Base-by-base conservation (phyloP, 2,329 filamentous ascomycete species). In the Fonsecaea nubica region DNA sequence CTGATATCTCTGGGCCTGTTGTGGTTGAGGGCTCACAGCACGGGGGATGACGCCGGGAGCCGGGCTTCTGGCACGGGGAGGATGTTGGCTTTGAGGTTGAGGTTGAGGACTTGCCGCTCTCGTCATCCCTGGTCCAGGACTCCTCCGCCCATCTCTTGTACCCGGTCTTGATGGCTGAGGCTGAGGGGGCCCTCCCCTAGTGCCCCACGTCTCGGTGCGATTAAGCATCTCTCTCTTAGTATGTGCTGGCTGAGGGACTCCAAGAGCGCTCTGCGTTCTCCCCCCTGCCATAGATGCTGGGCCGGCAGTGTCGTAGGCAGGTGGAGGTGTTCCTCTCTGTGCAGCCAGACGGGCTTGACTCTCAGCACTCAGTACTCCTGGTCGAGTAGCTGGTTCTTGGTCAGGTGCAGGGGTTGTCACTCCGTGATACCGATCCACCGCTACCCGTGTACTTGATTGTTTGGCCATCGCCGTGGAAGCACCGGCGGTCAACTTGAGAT, bases 151-250 rank as follows among this genome's bases (percentile, higher is more conserved):
- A 48, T 72, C 69, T 58, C 71, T 61, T 9, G 67, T 70, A 4
- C 53, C 69, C 12, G 70, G 70, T 53, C 70, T 63, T 55, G 64
- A 61, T 57, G 65, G 58, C 25, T 70, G 61, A 59, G 63, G 50
- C n/a, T 63, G 66, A 63, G 53, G 55, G 9, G 59, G 45, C 15
- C 65, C 58, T 36, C 61, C 57, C 13, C 67, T 69, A 6, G 63
- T 69, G 12, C 71, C 88, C 74, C 94, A 97, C 78, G 93, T 93
- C 73, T 96, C 90, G 0, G 93, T 95, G 3, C 93, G 92, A 77
- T 96, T 92, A 75, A 97, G 92, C 96, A 99, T 99, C 56, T 95
- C 92, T 69, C 90, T 92, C 3, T 92, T 91, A 0, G 96, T 99
- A 67, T 96, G 92, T 1, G 95, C 95, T 1, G 94, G 93, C 65